Percentiles rank a stretch among this genome's conserved stretches.
Evolutionary conservation across 257 asterid genomes (phyloP).

Genomic region (Nicotiana benthamiana): DNA sequence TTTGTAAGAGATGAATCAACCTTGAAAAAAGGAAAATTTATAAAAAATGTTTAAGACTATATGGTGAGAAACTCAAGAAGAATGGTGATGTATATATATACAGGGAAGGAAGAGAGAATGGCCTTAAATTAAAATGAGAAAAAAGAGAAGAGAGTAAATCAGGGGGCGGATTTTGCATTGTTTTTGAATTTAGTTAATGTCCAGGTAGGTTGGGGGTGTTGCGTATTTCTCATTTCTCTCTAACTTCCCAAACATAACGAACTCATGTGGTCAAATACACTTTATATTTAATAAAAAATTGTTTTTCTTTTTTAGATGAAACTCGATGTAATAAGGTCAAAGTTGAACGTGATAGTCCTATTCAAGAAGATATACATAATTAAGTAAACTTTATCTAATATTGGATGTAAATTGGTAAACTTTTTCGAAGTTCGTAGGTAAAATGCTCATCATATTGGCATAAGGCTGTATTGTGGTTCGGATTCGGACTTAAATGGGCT

Average conservation of each 20-base stretch:
- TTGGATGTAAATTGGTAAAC: not conserved
- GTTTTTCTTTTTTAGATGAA: not conserved
- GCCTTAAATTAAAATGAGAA: not conserved
- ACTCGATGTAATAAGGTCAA: not conserved
- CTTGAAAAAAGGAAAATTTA: not conserved
- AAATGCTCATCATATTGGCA: not conserved
- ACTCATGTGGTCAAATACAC: not conserved
- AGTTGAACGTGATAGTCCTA: not conserved
- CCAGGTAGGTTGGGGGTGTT: not conserved
- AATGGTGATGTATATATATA: not conserved
- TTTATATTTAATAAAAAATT: not conserved
- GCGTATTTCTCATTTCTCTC: not conserved
- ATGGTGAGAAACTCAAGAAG: not conserved
- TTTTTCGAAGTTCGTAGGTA: not conserved
- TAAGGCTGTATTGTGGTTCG: too few relatives aligned
- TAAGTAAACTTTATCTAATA: not conserved
- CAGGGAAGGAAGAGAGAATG: not conserved
- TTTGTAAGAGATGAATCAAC: not conserved
- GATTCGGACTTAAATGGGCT: too few relatives aligned
- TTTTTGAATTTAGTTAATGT: not conserved
- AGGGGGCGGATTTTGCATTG: constrained; percentile 12
- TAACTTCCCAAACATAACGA: not conserved
- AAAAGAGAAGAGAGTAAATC: not conserved
- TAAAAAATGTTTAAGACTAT: not conserved
- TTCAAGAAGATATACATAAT: not conserved